Evolutionary conservation across 108 stramenopile species (phyloP).

Genomic region (Pseudonitzschia delicatissima): DNA sequence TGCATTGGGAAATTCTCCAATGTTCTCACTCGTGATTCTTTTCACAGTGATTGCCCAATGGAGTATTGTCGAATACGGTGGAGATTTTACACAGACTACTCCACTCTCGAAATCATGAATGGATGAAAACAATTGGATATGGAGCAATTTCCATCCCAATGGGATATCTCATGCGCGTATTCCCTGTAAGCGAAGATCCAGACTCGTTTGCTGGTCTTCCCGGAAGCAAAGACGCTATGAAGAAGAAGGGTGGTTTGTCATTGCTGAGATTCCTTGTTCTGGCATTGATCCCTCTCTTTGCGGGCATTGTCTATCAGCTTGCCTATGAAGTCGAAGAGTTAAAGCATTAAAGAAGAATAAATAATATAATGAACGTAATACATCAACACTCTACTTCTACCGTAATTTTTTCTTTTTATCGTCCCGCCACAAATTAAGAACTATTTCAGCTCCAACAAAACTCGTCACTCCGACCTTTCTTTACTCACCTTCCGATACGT

Average conservation of each 20-base stretch:
- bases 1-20: constrained; percentile 56
- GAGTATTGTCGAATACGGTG: constrained; percentile 86
- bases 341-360: constrained; percentile 24
- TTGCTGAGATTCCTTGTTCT: constrained; percentile 29
- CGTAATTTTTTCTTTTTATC: too few relatives aligned
- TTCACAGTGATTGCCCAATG: constrained; percentile 82
- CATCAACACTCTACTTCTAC: too few relatives aligned
- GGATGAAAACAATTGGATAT: constrained; percentile 54
- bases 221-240: constrained; percentile 17
- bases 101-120: constrained; percentile 60
- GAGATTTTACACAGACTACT: constrained; percentile 71
- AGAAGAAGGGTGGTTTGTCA: constrained; percentile 13
- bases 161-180: constrained; percentile 66
- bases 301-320: constrained; percentile 50
- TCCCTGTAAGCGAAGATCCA: constrained; percentile 70
- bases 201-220: constrained; percentile 56
- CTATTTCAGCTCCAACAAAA: too few relatives aligned
- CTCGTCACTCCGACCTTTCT: too few relatives aligned
- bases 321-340: constrained; percentile 54
- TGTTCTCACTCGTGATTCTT: constrained; percentile 80
- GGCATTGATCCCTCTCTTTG: constrained; percentile 45
- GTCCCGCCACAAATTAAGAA: too few relatives aligned
- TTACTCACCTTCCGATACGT: too few relatives aligned
- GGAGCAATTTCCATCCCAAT: constrained; percentile 72
- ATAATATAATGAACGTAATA: not conserved